Evolutionary conservation across 495 filamentous ascomycete species (phyloP).

Genomic region (Neurospora tetrasperma): DNA sequence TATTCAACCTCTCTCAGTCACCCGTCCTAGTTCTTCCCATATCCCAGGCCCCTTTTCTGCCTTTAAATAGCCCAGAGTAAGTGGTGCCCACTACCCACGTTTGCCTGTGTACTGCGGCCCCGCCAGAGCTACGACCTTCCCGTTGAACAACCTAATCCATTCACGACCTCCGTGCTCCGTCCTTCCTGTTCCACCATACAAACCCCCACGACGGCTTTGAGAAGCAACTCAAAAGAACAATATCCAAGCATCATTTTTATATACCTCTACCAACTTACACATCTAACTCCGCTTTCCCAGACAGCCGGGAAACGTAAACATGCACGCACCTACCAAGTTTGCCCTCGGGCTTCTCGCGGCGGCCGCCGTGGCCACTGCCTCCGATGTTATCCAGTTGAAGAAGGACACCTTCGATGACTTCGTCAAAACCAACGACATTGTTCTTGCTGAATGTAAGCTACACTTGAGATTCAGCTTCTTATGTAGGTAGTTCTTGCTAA

Average conservation of each 20-base stretch:
- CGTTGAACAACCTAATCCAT: neutral
- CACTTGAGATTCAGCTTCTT: neutral
- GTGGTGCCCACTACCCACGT: constrained; percentile 3
- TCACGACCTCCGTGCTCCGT: neutral
- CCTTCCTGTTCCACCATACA: neutral
- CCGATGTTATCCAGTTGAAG: constrained; percentile 75
- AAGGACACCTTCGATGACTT: constrained; percentile 80
- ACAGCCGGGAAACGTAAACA: constrained; percentile 10
- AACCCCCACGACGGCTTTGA: neutral
- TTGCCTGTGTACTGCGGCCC: neutral
- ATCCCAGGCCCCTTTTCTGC: constrained; percentile 12
- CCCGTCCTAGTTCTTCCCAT: neutral
- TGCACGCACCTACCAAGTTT: constrained; percentile 23
- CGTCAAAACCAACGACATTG: constrained; percentile 72
- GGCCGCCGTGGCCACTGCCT: constrained; percentile 50
- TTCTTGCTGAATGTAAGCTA: constrained; percentile 66
- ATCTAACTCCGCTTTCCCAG: neutral
- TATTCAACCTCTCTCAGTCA: neutral
- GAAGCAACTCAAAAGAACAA: neutral
- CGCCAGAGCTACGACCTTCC: neutral
- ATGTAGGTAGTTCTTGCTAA: constrained; percentile 1
- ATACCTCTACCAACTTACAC: neutral
- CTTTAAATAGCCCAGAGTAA: constrained; percentile 22
- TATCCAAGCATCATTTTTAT: neutral
- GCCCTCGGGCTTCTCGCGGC: constrained; percentile 51